These are phyloP conservation scores for Fomitopsis pinicola DNA, from an alignment of 1,284 basidiomycete species.

Conservation along the genomic window DNA sequence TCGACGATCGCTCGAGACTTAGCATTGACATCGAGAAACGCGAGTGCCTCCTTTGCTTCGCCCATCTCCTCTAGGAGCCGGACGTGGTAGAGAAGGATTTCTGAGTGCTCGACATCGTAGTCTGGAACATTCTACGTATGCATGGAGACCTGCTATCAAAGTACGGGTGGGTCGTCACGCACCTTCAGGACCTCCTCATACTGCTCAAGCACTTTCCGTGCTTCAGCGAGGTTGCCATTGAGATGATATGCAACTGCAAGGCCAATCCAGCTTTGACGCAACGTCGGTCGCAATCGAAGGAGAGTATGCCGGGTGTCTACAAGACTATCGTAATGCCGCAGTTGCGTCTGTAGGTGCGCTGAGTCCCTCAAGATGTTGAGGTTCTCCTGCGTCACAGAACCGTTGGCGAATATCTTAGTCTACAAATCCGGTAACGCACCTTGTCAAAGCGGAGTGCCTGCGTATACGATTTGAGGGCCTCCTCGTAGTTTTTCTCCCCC, in stretches of 20 bases:
- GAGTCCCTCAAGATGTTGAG: constrained; percentile 91
- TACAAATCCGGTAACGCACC: constrained; percentile 41
- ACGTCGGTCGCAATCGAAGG: constrained; percentile 76
- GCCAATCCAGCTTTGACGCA: constrained; percentile 88
- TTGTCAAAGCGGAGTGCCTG: constrained; percentile 87
- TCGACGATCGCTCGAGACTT: constrained; percentile 69
- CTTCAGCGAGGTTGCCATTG: constrained; percentile 70
- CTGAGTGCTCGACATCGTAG: constrained; percentile 84
- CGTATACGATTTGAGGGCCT: constrained; percentile 81
- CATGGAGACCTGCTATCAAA: constrained; percentile 9
- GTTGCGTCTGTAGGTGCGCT: constrained; percentile 86
- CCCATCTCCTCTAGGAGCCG: constrained; percentile 76
- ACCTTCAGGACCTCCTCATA: constrained; percentile 65
- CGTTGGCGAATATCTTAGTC: neutral
- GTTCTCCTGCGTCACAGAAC: constrained; percentile 66
- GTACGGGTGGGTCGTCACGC: constrained; percentile 12
- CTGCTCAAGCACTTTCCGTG: constrained; percentile 71
- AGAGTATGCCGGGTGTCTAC: constrained; percentile 84
- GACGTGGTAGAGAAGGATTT: constrained; percentile 82
- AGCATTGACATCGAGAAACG: constrained; percentile 61
- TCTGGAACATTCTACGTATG: constrained; percentile 59
- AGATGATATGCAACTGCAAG: constrained; percentile 89
- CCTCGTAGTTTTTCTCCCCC: constrained; percentile 87
- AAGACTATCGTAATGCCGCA: constrained; percentile 79
- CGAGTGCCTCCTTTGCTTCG: constrained; percentile 57